phyloP scores from a whole-genome alignment of 257 asterid genomes.

The Ilex asprella region DNA sequence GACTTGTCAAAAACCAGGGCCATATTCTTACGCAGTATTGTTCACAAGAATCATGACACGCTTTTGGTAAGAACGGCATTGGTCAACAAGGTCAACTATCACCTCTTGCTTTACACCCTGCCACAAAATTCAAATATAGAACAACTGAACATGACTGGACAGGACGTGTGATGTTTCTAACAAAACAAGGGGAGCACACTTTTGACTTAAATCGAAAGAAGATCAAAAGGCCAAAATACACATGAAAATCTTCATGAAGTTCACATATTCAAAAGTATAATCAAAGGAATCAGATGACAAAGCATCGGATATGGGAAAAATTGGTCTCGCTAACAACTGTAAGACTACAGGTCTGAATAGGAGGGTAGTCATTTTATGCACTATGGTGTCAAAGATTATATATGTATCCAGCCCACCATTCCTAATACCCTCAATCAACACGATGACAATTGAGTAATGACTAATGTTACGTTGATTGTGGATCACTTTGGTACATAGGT shows the following conservation, averaged over 20 bases:
- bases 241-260: background rate
- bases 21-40: slow-evolving; percentile 59
- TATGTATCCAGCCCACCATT: too few species aligned
- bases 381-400: too few species aligned
- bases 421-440: too few species aligned
- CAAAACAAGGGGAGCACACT: background rate
- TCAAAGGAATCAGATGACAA: too few species aligned
- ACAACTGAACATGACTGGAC: background rate
- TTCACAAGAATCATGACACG: slow-evolving; percentile 92
- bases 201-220: background rate
- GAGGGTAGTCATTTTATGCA: too few species aligned
- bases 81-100: slow-evolving; percentile 89
- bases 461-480: too few species aligned
- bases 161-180: too few species aligned
- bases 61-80: slow-evolving; percentile 79
- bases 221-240: background rate
- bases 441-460: too few species aligned
- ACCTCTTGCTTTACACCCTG: slow-evolving; percentile 87
- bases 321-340: too few species aligned
- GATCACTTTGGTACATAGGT: too few species aligned
- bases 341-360: too few species aligned
- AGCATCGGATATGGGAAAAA: too few species aligned
- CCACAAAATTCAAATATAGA: slow-evolving; percentile 1
- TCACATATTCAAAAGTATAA: background rate
- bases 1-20: slow-evolving; percentile 1